Evolutionary conservation across 768 basidiomycete species (phyloP).

Genomic region (Xerocomellus intermedius): DNA sequence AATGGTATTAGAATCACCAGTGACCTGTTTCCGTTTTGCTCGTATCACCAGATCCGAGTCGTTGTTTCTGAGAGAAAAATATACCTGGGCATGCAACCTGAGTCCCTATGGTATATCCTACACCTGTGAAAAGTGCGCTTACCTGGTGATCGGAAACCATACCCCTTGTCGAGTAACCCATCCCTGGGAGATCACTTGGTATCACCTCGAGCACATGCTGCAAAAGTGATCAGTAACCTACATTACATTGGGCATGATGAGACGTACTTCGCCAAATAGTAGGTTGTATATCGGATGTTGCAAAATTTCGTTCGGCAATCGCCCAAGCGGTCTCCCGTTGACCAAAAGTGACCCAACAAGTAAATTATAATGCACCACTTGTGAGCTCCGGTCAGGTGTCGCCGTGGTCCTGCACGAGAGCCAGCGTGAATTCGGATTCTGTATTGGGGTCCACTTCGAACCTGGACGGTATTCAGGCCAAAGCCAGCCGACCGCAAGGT

Average conservation of each 20-base stretch:
- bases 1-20: neutral
- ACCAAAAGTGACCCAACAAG: slow-evolving; percentile 28
- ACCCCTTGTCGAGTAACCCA: slow-evolving; percentile 26
- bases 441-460: slow-evolving; percentile 19
- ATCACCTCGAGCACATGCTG: slow-evolving; percentile 23
- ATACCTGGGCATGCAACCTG: slow-evolving; percentile 8
- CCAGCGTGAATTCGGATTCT: slow-evolving; percentile 21
- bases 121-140: neutral
- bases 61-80: slow-evolving; percentile 16
- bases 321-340: slow-evolving; percentile 24
- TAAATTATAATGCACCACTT: slow-evolving; percentile 23
- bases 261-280: slow-evolving; percentile 22
- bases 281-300: slow-evolving; percentile 18
- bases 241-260: neutral
- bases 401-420: slow-evolving; percentile 17
- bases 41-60: slow-evolving; percentile 17
- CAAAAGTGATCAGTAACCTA: neutral
- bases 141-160: slow-evolving; percentile 20
- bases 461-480: slow-evolving; percentile 27
- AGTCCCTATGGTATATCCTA: neutral
- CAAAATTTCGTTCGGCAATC: slow-evolving; percentile 20
- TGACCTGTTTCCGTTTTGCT: neutral
- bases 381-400: slow-evolving; percentile 9
- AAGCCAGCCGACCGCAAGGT: slow-evolving; percentile 18
- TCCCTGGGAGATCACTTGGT: slow-evolving; percentile 25